These are phyloP conservation scores for Microdochium bolleyi DNA, from an alignment of 2,329 filamentous ascomycete genomes.

Conservation along the genomic window DNA sequence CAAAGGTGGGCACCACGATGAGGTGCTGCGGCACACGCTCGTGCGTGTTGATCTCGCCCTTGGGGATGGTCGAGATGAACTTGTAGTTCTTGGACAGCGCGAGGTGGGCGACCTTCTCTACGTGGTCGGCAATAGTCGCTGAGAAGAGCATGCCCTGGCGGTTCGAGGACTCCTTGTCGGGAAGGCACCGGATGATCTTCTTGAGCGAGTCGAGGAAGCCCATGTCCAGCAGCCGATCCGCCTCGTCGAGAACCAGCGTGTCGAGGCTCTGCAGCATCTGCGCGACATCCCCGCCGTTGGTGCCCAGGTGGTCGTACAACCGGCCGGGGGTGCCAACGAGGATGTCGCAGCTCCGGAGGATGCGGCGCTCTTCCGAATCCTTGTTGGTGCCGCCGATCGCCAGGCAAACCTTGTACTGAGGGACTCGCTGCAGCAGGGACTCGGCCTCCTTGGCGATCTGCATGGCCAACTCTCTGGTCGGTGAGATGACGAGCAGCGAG, in stretches of 20 bases:
- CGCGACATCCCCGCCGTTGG: constrained; percentile 59
- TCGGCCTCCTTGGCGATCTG: constrained; percentile 66
- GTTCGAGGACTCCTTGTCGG: constrained; percentile 48
- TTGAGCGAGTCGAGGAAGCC: constrained; percentile 76
- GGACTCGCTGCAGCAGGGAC: constrained; percentile 62
- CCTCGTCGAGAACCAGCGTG: constrained; percentile 77
- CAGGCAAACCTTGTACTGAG: constrained; percentile 67
- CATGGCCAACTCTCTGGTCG: constrained; percentile 62
- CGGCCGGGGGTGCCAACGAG: constrained; percentile 76
- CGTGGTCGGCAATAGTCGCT: constrained; percentile 73
- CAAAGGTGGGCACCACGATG: constrained; percentile 59
- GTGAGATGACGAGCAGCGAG: constrained; percentile 58
- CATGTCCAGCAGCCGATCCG: constrained; percentile 73
- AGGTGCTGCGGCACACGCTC: constrained; percentile 66
- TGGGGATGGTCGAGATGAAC: constrained; percentile 71
- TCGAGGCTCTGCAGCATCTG: constrained; percentile 62
- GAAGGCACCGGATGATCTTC: constrained; percentile 67
- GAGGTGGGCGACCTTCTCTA: constrained; percentile 63
- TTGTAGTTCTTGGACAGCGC: constrained; percentile 67
- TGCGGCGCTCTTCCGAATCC: constrained; percentile 61
- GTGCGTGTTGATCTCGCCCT: constrained; percentile 71
- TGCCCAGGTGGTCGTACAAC: constrained; percentile 69
- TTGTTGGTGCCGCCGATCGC: constrained; percentile 77
- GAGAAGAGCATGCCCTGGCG: constrained; percentile 76
- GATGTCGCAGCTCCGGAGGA: constrained; percentile 67